Base-by-base conservation (phyloP, 2,329 filamentous ascomycete species). In the Ascocoryne sarcoides region DNA sequence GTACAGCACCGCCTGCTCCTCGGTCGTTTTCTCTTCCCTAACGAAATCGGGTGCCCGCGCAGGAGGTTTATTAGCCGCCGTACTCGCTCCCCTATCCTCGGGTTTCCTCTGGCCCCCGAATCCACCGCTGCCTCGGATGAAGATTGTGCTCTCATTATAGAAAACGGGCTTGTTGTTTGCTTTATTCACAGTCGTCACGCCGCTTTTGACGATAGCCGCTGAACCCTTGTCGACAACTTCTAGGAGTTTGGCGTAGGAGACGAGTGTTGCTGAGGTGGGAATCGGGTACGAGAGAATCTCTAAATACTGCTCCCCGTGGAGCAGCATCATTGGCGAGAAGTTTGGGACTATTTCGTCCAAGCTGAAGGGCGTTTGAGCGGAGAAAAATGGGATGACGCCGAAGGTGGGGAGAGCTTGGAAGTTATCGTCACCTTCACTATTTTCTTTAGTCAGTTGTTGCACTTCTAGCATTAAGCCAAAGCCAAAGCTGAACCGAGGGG, bases 241-340 rank as follows among this genome's bases (percentile, higher is more conserved):
- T 47, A 98, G 76, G 43, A 98, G 80, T 62, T 80, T 81, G 44
- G 79, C 83, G 58, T 79, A 77, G 42, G 83, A 86, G 54, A 84
- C 64, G 36, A 94, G 80, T 42, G 78, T 81, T 37, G 76, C 88
- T 40, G 80, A 75, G 21, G 89, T 95, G 26, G 90, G 90, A 55
- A 96, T 84, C 30, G 92, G 92, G 69, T 80, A 93, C 64, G 90
- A 87, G 60, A 82, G 79, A 58, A 98, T 76, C 67, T 98, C 92
- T 49, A 98, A 85, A 68, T 89, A 98, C 65, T 98, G 92, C 72
- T 98, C 92, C 60, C 92, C 92, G 68, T 98, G 92, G 17, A 98
- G 82, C 37, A 98, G 79, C 88, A 95, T 95, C 87, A 95, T 95
- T 47, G 89, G 90, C 28, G 79, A 87, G 72, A 95, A 98, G 73